These are phyloP conservation scores for Lachnum nothofagi DNA, from an alignment of 2,329 filamentous ascomycete genomes.

Conservation along the genomic window DNA sequence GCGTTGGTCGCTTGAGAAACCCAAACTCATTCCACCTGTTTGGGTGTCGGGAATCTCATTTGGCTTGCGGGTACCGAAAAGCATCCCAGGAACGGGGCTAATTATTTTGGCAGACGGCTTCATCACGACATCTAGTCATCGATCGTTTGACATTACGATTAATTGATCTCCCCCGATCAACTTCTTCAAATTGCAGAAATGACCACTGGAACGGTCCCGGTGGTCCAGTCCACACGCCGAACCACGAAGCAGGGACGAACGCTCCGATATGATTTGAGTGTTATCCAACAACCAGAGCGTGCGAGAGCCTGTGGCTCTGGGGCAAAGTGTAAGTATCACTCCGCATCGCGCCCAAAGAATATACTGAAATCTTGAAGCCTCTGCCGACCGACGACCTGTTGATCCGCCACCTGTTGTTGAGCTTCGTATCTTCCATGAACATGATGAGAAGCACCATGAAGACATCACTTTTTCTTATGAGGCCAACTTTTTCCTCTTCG, in stretches of 20 bases:
- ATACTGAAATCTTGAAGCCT: constrained; percentile 18
- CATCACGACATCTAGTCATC: no score
- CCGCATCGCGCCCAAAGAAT: constrained; percentile 10
- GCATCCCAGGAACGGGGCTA: neutral
- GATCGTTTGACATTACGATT: no score
- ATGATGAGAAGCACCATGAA: constrained; percentile 34
- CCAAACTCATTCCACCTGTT: neutral
- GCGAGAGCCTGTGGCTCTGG: constrained; percentile 93
- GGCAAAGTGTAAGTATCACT: constrained; percentile 71
- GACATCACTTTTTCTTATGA: constrained; percentile 88
- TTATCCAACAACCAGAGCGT: constrained; percentile 90
- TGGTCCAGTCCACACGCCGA: constrained; percentile 20
- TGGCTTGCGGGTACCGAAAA: neutral
- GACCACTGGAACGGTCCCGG: neutral
- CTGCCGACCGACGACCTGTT: constrained; percentile 23
- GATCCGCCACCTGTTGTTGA: constrained; percentile 80
- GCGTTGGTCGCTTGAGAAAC: neutral
- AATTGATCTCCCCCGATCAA: no score
- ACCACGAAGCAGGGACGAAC: constrained; percentile 68
- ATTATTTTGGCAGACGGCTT: neutral
- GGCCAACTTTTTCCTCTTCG: constrained; percentile 95
- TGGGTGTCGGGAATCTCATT: neutral
- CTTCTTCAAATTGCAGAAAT: neutral
- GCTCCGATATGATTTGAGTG: constrained; percentile 75
- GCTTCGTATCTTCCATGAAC: constrained; percentile 71